Evolutionary conservation across 73 alveolate species (phyloP).

Genomic region (Paramecium primaurelia): DNA sequence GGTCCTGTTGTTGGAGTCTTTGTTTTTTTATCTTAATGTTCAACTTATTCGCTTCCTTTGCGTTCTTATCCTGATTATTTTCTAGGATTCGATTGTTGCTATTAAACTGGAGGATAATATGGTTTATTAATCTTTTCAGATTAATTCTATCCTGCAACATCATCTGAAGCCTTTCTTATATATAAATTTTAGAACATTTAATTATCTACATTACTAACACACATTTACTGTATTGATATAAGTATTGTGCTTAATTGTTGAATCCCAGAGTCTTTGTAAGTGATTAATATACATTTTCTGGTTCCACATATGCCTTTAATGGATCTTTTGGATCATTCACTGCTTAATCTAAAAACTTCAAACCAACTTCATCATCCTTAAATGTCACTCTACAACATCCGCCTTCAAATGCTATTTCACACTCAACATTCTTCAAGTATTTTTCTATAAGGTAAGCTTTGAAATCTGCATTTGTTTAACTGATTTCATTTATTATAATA

Average conservation of each 20-base stretch:
- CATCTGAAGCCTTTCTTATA: conserved; percentile 45
- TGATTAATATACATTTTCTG: conserved; percentile 31
- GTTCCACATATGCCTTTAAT: conserved; percentile 33
- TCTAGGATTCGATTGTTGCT: neutral
- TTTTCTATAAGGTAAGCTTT: neutral
- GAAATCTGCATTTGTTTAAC: conserved; percentile 20
- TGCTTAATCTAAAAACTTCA: conserved; percentile 34
- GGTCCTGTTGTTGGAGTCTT: conserved; percentile 4
- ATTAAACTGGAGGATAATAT: conserved; percentile 24
- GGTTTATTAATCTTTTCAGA: neutral
- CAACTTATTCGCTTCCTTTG: neutral
- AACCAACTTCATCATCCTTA: conserved; percentile 39
- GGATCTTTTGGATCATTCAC: conserved; percentile 36
- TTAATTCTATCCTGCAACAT: neutral
- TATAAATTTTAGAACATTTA: conserved; percentile 22
- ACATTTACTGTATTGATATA: neutral
- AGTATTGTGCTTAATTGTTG: neutral
- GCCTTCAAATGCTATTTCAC: conserved; percentile 30
- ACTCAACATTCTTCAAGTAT: neutral
- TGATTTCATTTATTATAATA: conserved; percentile 26
- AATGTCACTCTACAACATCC: conserved; percentile 51
- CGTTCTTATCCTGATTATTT: neutral
- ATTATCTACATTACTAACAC: neutral
- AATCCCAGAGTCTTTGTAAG: neutral
- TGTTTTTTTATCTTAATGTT: neutral